A percentile compares a stretch with the other conserved stretches of the same genome.
Conservation (phyloP, 2,329 filamentous ascomycete genomes). For the Fusarium succisae region DNA sequence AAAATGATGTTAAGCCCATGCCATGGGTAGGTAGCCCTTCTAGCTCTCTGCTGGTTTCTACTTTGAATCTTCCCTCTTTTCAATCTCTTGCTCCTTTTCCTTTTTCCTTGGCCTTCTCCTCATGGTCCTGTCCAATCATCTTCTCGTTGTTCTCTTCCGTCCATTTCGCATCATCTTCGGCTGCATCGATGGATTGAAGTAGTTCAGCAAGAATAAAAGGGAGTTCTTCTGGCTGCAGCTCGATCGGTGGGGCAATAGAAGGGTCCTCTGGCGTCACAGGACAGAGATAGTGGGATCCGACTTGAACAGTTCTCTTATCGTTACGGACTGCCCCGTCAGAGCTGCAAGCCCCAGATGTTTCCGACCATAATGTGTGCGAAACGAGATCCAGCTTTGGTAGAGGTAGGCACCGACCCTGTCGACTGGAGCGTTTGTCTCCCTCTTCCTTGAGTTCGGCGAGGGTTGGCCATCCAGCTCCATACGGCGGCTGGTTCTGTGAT, state of each 20-base stretch:
- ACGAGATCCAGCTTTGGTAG: constrained; percentile 43
- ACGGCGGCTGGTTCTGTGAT: constrained; percentile 14
- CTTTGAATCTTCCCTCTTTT: constrained; percentile 13
- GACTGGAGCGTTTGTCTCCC: constrained; percentile 43
- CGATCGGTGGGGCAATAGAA: not conserved
- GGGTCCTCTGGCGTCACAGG: constrained; percentile 19
- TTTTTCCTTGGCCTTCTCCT: not conserved
- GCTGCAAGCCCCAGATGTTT: constrained; percentile 21
- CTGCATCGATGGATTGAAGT: constrained; percentile 13
- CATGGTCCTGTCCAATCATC: not conserved
- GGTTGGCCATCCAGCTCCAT: constrained; percentile 47
- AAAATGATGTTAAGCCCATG: constrained; percentile 2
- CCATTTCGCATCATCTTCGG: not conserved
- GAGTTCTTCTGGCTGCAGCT: constrained; percentile 15
- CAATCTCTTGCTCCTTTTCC: not conserved
- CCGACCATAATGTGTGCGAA: constrained; percentile 7
- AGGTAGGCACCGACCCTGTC: constrained; percentile 45
- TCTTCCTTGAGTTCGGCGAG: constrained; percentile 50
- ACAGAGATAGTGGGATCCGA: constrained; percentile 33
- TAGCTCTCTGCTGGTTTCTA: not conserved
- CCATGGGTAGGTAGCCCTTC: not conserved
- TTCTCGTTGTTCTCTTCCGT: not conserved
- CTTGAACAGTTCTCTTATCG: constrained; percentile 41
- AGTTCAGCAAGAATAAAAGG: constrained; percentile 6
- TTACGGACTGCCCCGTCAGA: constrained; percentile 39